Evolutionary conservation across 441 rosid genomes (phyloP).

Genomic region (Mallotus repandus): DNA sequence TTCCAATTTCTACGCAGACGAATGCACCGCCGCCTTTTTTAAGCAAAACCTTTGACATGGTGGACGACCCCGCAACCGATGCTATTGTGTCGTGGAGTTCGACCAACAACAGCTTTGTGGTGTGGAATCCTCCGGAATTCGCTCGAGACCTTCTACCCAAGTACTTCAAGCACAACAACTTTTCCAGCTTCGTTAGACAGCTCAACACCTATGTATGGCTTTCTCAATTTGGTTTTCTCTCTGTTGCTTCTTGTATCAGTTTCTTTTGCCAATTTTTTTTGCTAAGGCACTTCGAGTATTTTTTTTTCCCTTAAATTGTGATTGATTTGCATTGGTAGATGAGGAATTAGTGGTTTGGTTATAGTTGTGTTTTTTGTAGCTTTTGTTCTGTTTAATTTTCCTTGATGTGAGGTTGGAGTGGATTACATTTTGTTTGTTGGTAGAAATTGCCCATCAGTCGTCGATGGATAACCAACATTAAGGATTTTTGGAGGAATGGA

Average conservation of each 20-base stretch:
- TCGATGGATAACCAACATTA: too few species aligned
- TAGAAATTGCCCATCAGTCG: neutral
- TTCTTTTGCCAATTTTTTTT: too few species aligned
- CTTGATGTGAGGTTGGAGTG: neutral
- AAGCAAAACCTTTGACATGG: slow-evolving; percentile 96
- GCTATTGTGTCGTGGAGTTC: slow-evolving; percentile 77
- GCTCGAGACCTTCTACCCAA: slow-evolving; percentile 80
- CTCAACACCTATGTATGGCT: slow-evolving; percentile 73
- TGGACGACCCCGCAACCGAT: slow-evolving; percentile 73
- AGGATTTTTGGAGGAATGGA: neutral
- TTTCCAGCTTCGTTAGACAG: slow-evolving; percentile 94
- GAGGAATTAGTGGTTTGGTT: neutral
- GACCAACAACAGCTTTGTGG: slow-evolving; percentile 75
- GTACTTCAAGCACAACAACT: slow-evolving; percentile 85
- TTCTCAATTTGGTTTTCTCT: neutral
- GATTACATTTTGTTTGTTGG: neutral
- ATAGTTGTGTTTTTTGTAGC: neutral
- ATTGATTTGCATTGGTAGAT: neutral
- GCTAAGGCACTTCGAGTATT: too few species aligned
- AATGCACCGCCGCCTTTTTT: slow-evolving; percentile 86
- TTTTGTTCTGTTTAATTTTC: too few species aligned
- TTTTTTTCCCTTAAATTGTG: neutral
- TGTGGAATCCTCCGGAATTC: slow-evolving; percentile 91
- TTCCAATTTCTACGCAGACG: slow-evolving; percentile 49
- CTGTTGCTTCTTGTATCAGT: too few species aligned